Conservation (phyloP, 495 filamentous ascomycete genomes). For the Penicillium tannophilum region DNA sequence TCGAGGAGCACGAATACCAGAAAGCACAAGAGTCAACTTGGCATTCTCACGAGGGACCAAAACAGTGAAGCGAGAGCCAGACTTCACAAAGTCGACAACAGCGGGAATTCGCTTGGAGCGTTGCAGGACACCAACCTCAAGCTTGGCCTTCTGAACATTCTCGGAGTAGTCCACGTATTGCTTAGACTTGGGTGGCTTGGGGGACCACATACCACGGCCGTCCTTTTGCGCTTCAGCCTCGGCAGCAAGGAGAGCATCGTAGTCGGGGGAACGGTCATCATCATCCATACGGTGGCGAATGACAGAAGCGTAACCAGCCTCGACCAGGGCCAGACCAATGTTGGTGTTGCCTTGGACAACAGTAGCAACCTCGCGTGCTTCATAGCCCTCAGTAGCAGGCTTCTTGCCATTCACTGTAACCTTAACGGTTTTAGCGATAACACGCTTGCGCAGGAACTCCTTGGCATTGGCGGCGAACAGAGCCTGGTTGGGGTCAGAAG, state of each 20-base stretch:
- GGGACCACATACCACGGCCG: slow-evolving; percentile 90
- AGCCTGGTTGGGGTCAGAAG: slow-evolving; percentile 74
- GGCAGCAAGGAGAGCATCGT: slow-evolving; percentile 86
- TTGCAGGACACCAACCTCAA: slow-evolving; percentile 81
- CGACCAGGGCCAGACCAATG: slow-evolving; percentile 78
- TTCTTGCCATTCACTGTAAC: slow-evolving; percentile 88
- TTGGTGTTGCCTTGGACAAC: slow-evolving; percentile 84
- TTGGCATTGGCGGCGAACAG: slow-evolving; percentile 92
- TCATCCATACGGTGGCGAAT: slow-evolving; percentile 93
- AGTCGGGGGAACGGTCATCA: slow-evolving; percentile 86
- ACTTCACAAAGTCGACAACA: slow-evolving; percentile 96
- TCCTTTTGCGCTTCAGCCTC: slow-evolving; percentile 85
- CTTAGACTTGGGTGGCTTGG: slow-evolving; percentile 78
- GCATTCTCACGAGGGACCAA: slow-evolving; percentile 90
- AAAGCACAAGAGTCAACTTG: slow-evolving; percentile 93
- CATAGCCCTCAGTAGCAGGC: slow-evolving; percentile 85
- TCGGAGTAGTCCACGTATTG: slow-evolving; percentile 89
- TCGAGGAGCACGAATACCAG: slow-evolving; percentile 88
- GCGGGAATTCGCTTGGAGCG: slow-evolving; percentile 92
- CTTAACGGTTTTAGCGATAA: slow-evolving; percentile 94
- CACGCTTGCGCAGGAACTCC: slow-evolving; percentile 88
- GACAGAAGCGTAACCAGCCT: slow-evolving; percentile 89
- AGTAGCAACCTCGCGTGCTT: slow-evolving; percentile 92
- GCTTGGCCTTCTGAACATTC: slow-evolving; percentile 90
- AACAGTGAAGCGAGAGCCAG: slow-evolving; percentile 89